Base-by-base conservation (phyloP, 2,329 filamentous ascomycete genomes). In the Penicillium sp. region DNA sequence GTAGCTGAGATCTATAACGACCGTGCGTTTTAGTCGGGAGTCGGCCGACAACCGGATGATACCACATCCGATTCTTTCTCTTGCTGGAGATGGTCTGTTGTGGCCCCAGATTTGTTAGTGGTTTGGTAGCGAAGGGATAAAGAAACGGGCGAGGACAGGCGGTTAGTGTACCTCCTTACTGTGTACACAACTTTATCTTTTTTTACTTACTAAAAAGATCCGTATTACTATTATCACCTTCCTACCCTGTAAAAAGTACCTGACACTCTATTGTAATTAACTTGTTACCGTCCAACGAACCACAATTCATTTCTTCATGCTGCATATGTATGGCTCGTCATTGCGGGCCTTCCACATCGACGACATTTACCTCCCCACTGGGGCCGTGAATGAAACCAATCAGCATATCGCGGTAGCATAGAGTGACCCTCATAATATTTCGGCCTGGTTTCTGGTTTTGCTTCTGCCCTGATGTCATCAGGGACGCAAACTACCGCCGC, bases 381-480 rank as follows among this genome's bases (percentile, higher is more conserved):
- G 29, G 29, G 29, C 29, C 29, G 29, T 15, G 29, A 2, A 5
- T 11, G 11, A 22, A 40, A 40, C 37, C 37, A 40, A 40, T 40
- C 37, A 40, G n/a, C 33, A 6, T 6, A 18, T n/a, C 8, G 8
- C n/a, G 7, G 33, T 8, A 37, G 33, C 15, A 37, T 9, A 37
- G 9, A 18, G 18, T n/a, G 33, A 37, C 33, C 33, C 33, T 37
- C 33, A 48, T 6, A 40, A 49, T 26, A 18, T 44, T 18, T 41
- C 25, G 9, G 31, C 25, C 14, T 22, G 48, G 20, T 43, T 26
- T 26, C 22, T 27, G 18, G 41, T 51, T 27, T 23, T 50, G 37
- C n/a, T 27, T 22, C 9, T 33, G 8, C 43, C 9, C 42, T 66
- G 63, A 66, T 64, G 58, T 66, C 64, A 64, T 63, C 56, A 58